Evolutionary conservation across 2,329 filamentous ascomycete genomes (phyloP), one percentile per base, ranked within the genome.

Genomic region (Sporothrix protearum): DNA sequence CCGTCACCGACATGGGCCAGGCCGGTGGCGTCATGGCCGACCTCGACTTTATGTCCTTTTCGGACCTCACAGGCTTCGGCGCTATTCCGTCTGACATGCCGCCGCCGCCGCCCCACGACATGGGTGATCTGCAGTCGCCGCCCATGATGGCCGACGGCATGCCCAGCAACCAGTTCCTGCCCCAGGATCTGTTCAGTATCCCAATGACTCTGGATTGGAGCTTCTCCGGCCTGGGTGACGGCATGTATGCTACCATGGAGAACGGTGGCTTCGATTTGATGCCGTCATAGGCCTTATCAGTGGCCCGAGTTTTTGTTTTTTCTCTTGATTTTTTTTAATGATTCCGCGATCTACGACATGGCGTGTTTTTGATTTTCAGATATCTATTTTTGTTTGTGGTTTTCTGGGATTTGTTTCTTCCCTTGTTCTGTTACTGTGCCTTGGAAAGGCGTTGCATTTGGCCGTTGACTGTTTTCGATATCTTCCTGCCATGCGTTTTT

Each of bases 161-260:
- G 8, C 94, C 94, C 78, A 57, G 94, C 77, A 92, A 96, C 75
- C 94, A 94, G 0, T 91, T 97, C 77, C 88, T 98, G 28, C 95
- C 96, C 4, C 93, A 95, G 76, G 96, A 98, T 81, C 81, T 98
- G 33, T 99, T 96, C 89, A 92, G 95, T 79, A 90, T 98, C 88
- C 94, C 95, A 1, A 97, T 97, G 90, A 96, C 93, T 2, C 86
- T 98, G 28, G 95, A 98, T 78, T 97, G 94, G 94, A 93, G 87
- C 77, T 90, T 88, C 87, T 87, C 88, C 1, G 88, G 90, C 79
- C 89, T 90, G 84, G 89, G 86, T 42, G 87, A 88, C n/a, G 88
- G 87, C 10, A 83, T 85, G 2, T 90, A 90, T 75, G 87, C 88
- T 12, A 85, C 85, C 33, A 88, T 90, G 53, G 88, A 90, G 77